These are phyloP conservation scores for Cynara cardunculus DNA, from an alignment of 129 eudicot species.

Conservation along the genomic window DNA sequence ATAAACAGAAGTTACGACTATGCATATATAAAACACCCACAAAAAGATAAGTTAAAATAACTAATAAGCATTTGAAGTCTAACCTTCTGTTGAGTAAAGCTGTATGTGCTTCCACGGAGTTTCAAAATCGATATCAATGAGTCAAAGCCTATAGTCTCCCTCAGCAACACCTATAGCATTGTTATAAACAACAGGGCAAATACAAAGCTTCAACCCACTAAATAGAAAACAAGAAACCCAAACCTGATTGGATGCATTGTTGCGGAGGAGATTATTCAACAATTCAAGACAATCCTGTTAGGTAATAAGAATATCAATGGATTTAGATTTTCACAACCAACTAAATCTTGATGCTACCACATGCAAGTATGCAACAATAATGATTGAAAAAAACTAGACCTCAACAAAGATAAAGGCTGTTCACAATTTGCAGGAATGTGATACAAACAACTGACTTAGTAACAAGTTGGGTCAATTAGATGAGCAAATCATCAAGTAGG, in stretches of 20 bases:
- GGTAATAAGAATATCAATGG: constrained; percentile 2
- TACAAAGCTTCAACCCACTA: not conserved
- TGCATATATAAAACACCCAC: not conserved
- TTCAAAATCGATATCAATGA: constrained; percentile 69
- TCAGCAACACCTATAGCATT: constrained; percentile 58
- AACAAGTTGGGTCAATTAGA: no score
- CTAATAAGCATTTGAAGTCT: constrained; percentile 19
- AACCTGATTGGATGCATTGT: constrained; percentile 85
- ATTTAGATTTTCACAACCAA: not conserved
- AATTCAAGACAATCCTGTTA: constrained; percentile 86
- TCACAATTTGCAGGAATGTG: not conserved
- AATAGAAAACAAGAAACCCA: not conserved
- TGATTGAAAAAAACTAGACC: not conserved
- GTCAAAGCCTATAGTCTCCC: constrained; percentile 92
- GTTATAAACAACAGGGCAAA: constrained; percentile 4
- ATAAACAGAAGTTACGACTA: not conserved
- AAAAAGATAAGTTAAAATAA: not conserved
- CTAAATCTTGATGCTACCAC: not conserved
- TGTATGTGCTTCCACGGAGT: constrained; percentile 74
- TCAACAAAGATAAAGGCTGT: not conserved
- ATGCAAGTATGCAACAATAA: not conserved
- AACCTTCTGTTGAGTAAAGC: constrained; percentile 93
- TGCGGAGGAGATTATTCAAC: constrained; percentile 81
- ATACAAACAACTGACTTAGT: not conserved
- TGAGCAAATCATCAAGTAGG: no score